phyloP scores from a whole-genome alignment of 306 rosid species.

The Fragaria vesca region DNA sequence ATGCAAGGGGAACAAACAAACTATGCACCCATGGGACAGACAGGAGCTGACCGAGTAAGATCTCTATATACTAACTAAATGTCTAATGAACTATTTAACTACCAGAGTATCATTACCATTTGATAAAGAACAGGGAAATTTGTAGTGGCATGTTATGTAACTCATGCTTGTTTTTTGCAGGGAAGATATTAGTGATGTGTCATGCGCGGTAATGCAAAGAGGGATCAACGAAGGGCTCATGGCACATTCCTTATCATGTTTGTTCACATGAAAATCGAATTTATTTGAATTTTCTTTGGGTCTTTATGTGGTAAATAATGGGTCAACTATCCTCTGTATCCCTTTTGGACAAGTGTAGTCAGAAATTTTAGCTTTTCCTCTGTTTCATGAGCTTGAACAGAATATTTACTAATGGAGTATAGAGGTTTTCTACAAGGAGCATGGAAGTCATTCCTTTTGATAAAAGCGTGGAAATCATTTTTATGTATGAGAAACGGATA shows the following conservation, averaged over 20 bases:
- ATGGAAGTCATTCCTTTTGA: too few species aligned
- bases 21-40: slow-evolving; percentile 28
- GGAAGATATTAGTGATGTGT: slow-evolving; percentile 42
- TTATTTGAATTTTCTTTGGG: not conserved
- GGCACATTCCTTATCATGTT: not conserved
- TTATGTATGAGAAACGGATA: not conserved
- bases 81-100: not conserved
- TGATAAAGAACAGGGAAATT: not conserved
- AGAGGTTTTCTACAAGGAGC: not conserved
- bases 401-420: not conserved
- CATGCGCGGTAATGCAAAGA: not conserved
- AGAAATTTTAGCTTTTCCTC: not conserved
- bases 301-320: slow-evolving; percentile 4
- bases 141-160: not conserved
- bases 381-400: slow-evolving; percentile 9
- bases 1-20: slow-evolving; percentile 36
- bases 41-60: slow-evolving; percentile 36
- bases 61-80: slow-evolving; percentile 1
- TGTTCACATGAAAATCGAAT: not conserved
- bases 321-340: not conserved
- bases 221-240: not conserved
- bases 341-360: not conserved
- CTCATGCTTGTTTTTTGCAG: slow-evolving; percentile 38
- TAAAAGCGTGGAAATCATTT: too few species aligned
- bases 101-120: not conserved